Evolutionary conservation across 352 stramenopile genomes (phyloP).

Genomic region (Globisporangium nunn): DNA sequence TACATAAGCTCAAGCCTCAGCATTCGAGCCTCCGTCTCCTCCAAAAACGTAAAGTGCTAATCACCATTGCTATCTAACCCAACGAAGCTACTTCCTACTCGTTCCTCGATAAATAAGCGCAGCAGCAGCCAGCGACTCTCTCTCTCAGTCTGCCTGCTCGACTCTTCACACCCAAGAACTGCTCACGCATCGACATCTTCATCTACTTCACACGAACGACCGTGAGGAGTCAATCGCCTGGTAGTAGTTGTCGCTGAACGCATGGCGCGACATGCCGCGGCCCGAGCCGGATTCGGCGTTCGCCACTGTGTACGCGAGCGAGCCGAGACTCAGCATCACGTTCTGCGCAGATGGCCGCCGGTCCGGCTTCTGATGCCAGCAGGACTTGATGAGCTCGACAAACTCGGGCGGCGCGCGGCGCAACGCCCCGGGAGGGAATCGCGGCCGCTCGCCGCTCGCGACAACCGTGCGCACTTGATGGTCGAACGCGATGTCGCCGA

Average conservation of each 20-base stretch:
- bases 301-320: conserved; percentile 45
- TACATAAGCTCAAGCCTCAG: too few relatives aligned
- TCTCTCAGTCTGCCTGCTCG: background rate
- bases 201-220: conserved; percentile 23
- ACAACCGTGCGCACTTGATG: conserved; percentile 61
- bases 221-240: conserved; percentile 57
- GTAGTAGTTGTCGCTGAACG: conserved; percentile 73
- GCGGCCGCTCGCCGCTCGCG: conserved; percentile 42
- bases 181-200: too few relatives aligned
- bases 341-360: conserved; percentile 47
- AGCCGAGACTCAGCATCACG: conserved; percentile 50
- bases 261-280: conserved; percentile 32
- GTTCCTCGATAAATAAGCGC: conserved; percentile 2
- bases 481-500: conserved; percentile 59
- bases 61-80: too few relatives aligned
- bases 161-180: background rate
- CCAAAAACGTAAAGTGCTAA: too few relatives aligned
- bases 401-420: conserved; percentile 48
- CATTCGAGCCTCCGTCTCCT: too few relatives aligned
- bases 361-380: conserved; percentile 53
- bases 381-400: conserved; percentile 52
- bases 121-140: too few relatives aligned
- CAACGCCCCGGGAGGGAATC: conserved; percentile 26
- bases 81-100: too few relatives aligned
- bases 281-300: conserved; percentile 29